Conservation (phyloP, 2,329 filamentous ascomycete genomes). For the Epichloe gansuensis region DNA sequence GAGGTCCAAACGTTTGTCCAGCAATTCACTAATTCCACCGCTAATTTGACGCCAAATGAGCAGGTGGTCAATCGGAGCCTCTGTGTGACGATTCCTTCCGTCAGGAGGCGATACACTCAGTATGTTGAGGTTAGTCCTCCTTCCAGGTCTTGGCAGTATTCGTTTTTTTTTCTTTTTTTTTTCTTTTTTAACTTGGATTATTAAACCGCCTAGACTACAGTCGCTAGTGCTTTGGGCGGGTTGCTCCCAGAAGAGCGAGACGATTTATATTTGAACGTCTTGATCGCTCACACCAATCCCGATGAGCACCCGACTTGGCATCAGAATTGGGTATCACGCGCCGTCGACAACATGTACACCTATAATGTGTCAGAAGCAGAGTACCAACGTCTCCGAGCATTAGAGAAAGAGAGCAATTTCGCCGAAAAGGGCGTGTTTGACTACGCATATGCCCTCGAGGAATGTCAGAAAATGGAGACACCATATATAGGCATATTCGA, state of each 20-base stretch:
- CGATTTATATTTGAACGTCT: background rate
- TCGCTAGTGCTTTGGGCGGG: background rate
- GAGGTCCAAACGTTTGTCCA: background rate
- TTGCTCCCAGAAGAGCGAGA: background rate
- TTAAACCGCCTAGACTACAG: background rate
- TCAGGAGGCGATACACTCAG: background rate
- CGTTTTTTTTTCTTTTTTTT: too few relatives aligned
- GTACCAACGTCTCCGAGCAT: background rate
- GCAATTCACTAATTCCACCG: background rate
- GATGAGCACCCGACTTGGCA: background rate
- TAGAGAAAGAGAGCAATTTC: background rate
- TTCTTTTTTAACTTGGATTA: background rate
- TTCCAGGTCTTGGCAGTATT: background rate
- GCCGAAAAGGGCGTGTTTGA: background rate
- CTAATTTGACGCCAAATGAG: background rate
- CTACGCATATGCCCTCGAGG: background rate
- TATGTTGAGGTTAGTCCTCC: background rate
- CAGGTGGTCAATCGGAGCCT: background rate
- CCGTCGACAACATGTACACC: background rate
- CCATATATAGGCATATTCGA: background rate
- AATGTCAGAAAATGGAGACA: too few relatives aligned
- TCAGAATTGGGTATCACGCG: background rate
- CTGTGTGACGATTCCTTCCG: background rate
- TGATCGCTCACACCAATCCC: background rate
- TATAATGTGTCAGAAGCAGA: background rate